phyloP scores from a whole-genome alignment of 371 early-diverging fungal species.

The Syncephalis fuscata region DNA sequence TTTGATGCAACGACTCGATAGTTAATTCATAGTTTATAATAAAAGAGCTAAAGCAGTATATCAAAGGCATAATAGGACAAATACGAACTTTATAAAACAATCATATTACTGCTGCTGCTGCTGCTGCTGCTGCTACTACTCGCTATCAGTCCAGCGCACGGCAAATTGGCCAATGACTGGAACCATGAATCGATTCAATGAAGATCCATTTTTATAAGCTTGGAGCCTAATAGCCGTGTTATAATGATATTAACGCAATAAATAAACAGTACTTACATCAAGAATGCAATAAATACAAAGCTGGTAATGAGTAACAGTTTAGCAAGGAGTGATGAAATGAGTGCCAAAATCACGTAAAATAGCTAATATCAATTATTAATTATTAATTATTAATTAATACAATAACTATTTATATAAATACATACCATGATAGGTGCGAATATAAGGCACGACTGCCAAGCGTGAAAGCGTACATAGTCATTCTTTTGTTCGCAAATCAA shows the following conservation, averaged over 20 bases:
- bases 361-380: too few relatives aligned
- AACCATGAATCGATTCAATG: slow-evolving; percentile 34
- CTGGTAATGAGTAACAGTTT: slow-evolving; percentile 26
- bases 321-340: slow-evolving; percentile 28
- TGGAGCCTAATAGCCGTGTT: slow-evolving; percentile 19
- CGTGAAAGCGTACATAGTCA: slow-evolving; percentile 72
- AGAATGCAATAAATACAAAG: neutral
- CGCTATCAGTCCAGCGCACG: slow-evolving; percentile 38
- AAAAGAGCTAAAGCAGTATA: too few relatives aligned
- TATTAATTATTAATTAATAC: too few relatives aligned
- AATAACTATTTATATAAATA: slow-evolving; percentile 1
- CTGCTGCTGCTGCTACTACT: slow-evolving; percentile 16
- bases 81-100: too few relatives aligned
- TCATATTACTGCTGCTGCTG: too few relatives aligned
- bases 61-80: too few relatives aligned
- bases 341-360: slow-evolving; percentile 12
- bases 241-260: neutral
- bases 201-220: slow-evolving; percentile 42
- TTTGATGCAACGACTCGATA: slow-evolving; percentile 43
- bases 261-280: neutral
- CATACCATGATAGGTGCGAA: slow-evolving; percentile 8
- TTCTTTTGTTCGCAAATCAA: slow-evolving; percentile 61
- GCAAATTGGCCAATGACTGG: slow-evolving; percentile 42
- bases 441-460: slow-evolving; percentile 44
- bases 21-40: too few relatives aligned